Evolutionary conservation across 257 asterid species (phyloP).

Genomic region (Solanum ossicruentum): DNA sequence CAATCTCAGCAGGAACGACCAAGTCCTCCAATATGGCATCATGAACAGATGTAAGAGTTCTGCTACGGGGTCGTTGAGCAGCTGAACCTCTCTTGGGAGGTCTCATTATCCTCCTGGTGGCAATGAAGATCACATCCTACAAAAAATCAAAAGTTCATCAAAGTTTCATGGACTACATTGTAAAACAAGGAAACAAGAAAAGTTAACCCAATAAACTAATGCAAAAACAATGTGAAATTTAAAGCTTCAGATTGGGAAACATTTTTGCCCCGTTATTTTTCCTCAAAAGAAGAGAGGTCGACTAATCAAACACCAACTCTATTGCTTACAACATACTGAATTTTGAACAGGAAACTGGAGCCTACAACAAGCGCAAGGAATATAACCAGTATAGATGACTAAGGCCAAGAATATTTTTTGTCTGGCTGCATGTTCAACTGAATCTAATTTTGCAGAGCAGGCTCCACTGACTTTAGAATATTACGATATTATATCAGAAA

Average conservation of each 20-base stretch:
- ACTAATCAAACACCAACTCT: neutral
- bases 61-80: conserved; percentile 51
- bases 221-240: neutral
- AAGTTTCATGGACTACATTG: neutral
- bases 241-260: neutral
- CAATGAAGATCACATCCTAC: conserved; percentile 17
- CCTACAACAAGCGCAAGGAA: neutral
- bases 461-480: neutral
- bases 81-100: conserved; percentile 68
- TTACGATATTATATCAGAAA: neutral
- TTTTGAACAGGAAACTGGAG: neutral
- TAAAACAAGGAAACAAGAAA: neutral
- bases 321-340: no score
- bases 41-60: conserved; percentile 68
- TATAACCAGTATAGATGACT: neutral
- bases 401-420: neutral
- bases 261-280: neutral
- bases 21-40: conserved; percentile 67
- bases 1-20: conserved; percentile 64
- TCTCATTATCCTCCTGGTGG: conserved; percentile 14
- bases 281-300: neutral
- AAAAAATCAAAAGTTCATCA: neutral
- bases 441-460: neutral
- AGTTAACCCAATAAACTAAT: neutral
- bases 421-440: neutral